Base-by-base conservation (phyloP, 306 rosid species). In the Dryas drummondii region DNA sequence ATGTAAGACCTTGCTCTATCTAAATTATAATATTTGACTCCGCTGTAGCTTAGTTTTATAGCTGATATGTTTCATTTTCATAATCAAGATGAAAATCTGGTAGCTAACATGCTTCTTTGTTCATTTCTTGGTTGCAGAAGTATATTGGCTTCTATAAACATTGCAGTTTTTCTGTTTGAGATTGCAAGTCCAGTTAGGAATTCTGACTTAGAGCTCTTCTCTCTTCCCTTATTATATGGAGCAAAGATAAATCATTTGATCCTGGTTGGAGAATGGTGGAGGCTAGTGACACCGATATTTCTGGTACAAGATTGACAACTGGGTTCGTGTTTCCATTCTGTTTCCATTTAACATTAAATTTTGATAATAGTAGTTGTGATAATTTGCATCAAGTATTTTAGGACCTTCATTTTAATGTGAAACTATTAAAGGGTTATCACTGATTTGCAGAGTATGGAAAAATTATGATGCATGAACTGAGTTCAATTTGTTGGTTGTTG, bases 241-340 rank as follows among this genome's bases (percentile, higher is more conserved):
- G 97, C 97, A 56, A 94, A 94, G 91, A 88, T 94, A 74, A 94
- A 91, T 60, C 68, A 91, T 51, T 80, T 91, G 83, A 94, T 94
- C 87, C 9, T 90, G 76, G 84, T 86, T 13, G 97, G 98, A 87
- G 94, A 94, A 79, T 91, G 98, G 98, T 94, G 98, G 98, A 86
- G 98, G 91, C 98, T 94, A 48, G 80, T 91, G 53, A 94, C 97
- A 75, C 98, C 98, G 69, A 91, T 94, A 96, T 94, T 94, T 94
- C 98, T 94, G 98, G 98, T 94, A 91, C 98, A 91, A 76, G 80
- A 79, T 83, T 83, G 87, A 84, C 75, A 81, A 80, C 52, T 94
- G 86, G 97, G 94, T 91, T 85, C 68, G 93, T 94, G 83, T 84
- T 91, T 87, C 87, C 79, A 71, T 93, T 91, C 91, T 53, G 75